Base-by-base conservation (phyloP, 2,329 filamentous ascomycete genomes). In the Ceratocystis diversiconidia region DNA sequence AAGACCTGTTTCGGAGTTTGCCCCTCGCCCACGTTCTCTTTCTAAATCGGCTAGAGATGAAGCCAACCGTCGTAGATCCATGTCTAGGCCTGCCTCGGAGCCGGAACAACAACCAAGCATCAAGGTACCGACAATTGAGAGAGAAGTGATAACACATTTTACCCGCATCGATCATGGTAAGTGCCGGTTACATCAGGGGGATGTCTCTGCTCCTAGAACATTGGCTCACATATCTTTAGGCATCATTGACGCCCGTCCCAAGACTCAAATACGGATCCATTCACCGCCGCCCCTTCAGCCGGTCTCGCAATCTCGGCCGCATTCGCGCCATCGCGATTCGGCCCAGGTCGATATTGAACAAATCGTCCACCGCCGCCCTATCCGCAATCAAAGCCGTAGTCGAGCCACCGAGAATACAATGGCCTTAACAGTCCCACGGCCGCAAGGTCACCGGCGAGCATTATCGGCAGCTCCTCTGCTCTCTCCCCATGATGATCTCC, bases 121-220 rank as follows among this genome's bases (percentile, higher is more conserved):
- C 71, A 82, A 85, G 52, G 85, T 86, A 22, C 90, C 90, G 43
- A 88, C 87, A 0, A 90, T 95, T 70, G 89, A 92, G 75, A 85
- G 92, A 72, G 89, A 96, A 73, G 85, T 95, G 67, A 92, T 95
- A 69, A 95, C 90, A 0, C 89, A 94, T 75, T 92, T 94, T 73
- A 83, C 86, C 66, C 88, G 92, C 72, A 87, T 95, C 70, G 89
- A 95, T 72, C 90, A 95, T 75, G 91, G 89, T 90, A 79, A 73
- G 84, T 74, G 25, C 57, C 25, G 25, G 52, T 19, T 59, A 43
- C 19, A 57, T 12, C 19, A 59, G 65, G 57, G 61, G 17, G 8
- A 12, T n/a, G 3, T 66, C 30, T 50, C 8, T 22, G 28, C n/a
- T 46, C 43, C 62, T 59, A 41, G 43, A 25, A 52, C 52, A n/a